A percentile compares a stretch with the other conserved stretches of the same genome.
Evolutionary conservation across 441 rosid species (phyloP).

Genomic region (Theobroma grandiflorum): DNA sequence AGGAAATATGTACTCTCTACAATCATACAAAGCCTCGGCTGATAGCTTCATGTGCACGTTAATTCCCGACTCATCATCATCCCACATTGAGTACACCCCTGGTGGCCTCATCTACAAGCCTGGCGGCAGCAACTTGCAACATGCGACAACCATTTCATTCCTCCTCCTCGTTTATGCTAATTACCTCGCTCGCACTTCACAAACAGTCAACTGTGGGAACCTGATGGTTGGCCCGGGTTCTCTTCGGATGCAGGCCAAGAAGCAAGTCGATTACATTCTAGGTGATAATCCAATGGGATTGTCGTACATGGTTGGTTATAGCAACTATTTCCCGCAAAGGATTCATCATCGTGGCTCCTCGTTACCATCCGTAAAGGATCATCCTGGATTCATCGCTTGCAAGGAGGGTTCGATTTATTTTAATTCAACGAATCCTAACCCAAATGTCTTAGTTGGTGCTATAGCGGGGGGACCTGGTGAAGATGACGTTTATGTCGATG

Average conservation of each 20-base stretch:
- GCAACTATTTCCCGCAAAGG: constrained; percentile 69
- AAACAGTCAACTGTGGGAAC: constrained; percentile 69
- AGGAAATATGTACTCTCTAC: constrained; percentile 60
- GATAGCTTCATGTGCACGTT: constrained; percentile 97
- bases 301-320: constrained; percentile 94
- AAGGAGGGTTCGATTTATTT: constrained; percentile 80
- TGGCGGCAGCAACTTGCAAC: constrained; percentile 95
- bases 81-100: constrained; percentile 75
- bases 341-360: constrained; percentile 97
- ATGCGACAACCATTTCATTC: constrained; percentile 86
- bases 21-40: constrained; percentile 87
- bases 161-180: constrained; percentile 85
- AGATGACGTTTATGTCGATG: constrained; percentile 74
- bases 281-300: constrained; percentile 84
- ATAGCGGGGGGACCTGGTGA: constrained; percentile 88
- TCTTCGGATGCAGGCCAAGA: constrained; percentile 79
- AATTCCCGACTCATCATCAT: constrained; percentile 68
- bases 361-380: constrained; percentile 69
- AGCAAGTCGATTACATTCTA: constrained; percentile 85
- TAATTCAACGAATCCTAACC: constrained; percentile 72
- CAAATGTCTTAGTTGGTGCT: constrained; percentile 76
- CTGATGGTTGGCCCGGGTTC: constrained; percentile 50
- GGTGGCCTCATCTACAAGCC: constrained; percentile 94
- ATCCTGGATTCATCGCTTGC: constrained; percentile 65
- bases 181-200: constrained; percentile 69